Percentiles rank a stretch among this genome's conserved stretches.
These are phyloP conservation scores for Claviceps humidiphila DNA, from an alignment of 2,329 filamentous ascomycete species.

Conservation along the genomic window DNA sequence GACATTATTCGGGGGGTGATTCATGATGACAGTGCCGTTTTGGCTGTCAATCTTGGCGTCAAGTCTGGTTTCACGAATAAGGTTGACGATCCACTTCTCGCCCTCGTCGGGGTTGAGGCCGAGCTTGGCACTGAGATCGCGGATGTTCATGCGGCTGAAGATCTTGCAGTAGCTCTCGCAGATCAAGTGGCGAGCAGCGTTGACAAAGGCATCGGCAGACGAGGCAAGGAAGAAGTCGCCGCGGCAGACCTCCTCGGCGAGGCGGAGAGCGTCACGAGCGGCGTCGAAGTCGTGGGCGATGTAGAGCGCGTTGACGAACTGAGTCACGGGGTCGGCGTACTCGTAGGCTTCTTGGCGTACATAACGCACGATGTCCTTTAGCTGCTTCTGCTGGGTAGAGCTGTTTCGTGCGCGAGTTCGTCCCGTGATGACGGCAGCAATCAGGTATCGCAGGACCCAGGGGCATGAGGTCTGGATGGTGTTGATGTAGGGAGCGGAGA, in stretches of 20 bases:
- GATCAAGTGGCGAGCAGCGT: slow-evolving; percentile 88
- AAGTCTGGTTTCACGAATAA: slow-evolving; percentile 92
- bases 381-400: slow-evolving; percentile 86
- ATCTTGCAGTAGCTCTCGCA: slow-evolving; percentile 99
- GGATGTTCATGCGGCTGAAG: slow-evolving; percentile 95
- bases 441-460: slow-evolving; percentile 89
- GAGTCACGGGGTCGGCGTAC: slow-evolving; percentile 89
- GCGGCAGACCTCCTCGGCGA: slow-evolving; percentile 82
- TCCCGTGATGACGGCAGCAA: slow-evolving; percentile 89
- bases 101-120: slow-evolving; percentile 88
- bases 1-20: slow-evolving; percentile 95
- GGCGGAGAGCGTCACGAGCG: slow-evolving; percentile 71
- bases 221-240: slow-evolving; percentile 91
- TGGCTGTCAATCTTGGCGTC: slow-evolving; percentile 99
- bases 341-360: slow-evolving; percentile 96
- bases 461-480: slow-evolving; percentile 97
- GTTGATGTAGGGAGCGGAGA: slow-evolving; percentile 96
- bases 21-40: slow-evolving; percentile 97
- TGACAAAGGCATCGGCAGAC: slow-evolving; percentile 78
- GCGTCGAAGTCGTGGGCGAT: slow-evolving; percentile 84
- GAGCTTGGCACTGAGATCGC: slow-evolving; percentile 83
- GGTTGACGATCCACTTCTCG: slow-evolving; percentile 99
- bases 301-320: slow-evolving; percentile 92
- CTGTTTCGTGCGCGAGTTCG: slow-evolving; percentile 70
- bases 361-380: slow-evolving; percentile 93